phyloP scores from a whole-genome alignment of 208 protist genomes.

The Histomonas meleagridis region DNA sequence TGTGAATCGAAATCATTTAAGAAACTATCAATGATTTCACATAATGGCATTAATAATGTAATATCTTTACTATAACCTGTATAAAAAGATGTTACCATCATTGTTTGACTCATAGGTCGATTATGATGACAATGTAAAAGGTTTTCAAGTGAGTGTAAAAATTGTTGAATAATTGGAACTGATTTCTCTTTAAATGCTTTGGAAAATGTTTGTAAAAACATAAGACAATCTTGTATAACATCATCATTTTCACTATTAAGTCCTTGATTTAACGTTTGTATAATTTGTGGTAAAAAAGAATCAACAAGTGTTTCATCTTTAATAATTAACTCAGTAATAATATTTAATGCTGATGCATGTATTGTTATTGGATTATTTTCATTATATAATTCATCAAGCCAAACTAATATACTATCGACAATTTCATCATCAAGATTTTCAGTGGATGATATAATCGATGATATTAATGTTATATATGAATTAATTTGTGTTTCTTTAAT shows the following conservation, averaged over 20 bases:
- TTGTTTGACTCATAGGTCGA: not conserved
- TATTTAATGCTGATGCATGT: not conserved
- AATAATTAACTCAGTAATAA: not conserved
- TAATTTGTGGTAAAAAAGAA: not conserved
- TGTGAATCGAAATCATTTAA: not conserved
- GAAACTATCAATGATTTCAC: not conserved
- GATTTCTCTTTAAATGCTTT: not conserved
- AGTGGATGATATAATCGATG: not conserved
- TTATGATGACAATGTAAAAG: not conserved
- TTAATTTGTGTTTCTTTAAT: too few species aligned
- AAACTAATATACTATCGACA: not conserved
- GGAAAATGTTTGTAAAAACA: not conserved
- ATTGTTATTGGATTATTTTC: not conserved
- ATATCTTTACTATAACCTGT: not conserved
- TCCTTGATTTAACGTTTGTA: not conserved
- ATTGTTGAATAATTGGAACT: not conserved
- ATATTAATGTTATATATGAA: too few species aligned
- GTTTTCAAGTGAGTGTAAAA: not conserved
- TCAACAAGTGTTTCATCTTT: not conserved
- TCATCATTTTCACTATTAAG: not conserved
- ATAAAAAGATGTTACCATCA: not conserved
- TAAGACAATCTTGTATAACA: not conserved
- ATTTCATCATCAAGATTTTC: not conserved
- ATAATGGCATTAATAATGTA: not conserved
- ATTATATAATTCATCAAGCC: not conserved